Evolutionary conservation across 2,329 filamentous ascomycete genomes (phyloP).

Genomic region (Paraphaeosphaeria sporulosa): DNA sequence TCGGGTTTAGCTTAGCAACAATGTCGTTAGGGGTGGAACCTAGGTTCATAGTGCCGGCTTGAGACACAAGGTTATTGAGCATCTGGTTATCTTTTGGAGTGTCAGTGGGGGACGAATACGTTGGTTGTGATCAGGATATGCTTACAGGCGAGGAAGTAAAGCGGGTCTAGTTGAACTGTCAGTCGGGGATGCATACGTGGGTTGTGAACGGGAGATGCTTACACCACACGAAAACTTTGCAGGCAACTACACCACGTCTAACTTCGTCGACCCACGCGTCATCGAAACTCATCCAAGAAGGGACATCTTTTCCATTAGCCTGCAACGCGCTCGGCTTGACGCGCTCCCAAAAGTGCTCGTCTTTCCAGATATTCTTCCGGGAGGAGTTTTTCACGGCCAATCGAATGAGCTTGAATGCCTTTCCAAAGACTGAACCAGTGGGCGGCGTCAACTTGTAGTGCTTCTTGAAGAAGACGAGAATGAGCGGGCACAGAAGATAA

Average conservation of each 20-base stretch:
- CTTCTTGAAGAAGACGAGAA: constrained; percentile 66
- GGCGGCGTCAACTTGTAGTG: constrained; percentile 73
- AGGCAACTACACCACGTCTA: constrained; percentile 62
- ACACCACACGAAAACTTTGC: constrained; percentile 63
- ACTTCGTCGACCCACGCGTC: constrained; percentile 83
- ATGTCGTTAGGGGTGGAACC: constrained; percentile 79
- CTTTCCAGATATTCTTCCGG: constrained; percentile 49
- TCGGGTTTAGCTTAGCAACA: constrained; percentile 77
- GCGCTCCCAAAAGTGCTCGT: constrained; percentile 66
- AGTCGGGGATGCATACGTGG: neutral
- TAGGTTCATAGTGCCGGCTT: constrained; percentile 72
- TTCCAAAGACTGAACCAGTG: constrained; percentile 74
- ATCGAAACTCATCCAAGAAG: constrained; percentile 79
- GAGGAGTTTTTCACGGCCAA: constrained; percentile 65
- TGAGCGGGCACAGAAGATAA: constrained; percentile 66
- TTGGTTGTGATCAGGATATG: constrained; percentile 67
- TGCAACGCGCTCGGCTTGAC: constrained; percentile 64
- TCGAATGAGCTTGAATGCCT: constrained; percentile 68
- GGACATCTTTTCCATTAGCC: constrained; percentile 56
- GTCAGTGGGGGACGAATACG: no score
- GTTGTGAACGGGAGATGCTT: neutral
- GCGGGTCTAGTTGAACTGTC: constrained; percentile 37
- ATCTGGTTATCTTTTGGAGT: constrained; percentile 60
- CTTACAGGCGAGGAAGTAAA: constrained; percentile 40
- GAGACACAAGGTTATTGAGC: constrained; percentile 71